Evolutionary conservation across 2,329 filamentous ascomycete genomes (phyloP).

Genomic region (Pyrenochaeta sp.): DNA sequence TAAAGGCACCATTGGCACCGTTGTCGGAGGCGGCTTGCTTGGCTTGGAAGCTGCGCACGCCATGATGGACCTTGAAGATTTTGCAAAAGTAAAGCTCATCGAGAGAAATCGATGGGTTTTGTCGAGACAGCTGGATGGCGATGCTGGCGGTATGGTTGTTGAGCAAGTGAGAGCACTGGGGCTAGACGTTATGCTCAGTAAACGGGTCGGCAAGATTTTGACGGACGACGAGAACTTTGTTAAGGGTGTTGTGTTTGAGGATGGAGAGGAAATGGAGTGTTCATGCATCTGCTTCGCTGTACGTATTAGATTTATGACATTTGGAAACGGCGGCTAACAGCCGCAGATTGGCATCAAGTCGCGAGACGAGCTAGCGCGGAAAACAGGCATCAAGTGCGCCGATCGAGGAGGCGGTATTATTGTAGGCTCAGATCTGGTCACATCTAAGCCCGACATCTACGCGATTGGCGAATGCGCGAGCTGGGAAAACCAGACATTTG

Average conservation of each 20-base stretch:
- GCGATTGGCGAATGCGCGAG: constrained; percentile 91
- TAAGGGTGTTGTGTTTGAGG: constrained; percentile 78
- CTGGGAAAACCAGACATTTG: constrained; percentile 87
- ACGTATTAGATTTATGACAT: constrained; percentile 32
- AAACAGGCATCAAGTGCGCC: constrained; percentile 75
- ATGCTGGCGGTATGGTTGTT: constrained; percentile 82
- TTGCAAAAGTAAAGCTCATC: constrained; percentile 76
- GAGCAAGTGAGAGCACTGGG: constrained; percentile 82
- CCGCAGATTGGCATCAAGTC: constrained; percentile 78
- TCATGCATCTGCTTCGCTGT: constrained; percentile 85
- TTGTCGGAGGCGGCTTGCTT: constrained; percentile 84
- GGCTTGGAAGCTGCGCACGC: constrained; percentile 91
- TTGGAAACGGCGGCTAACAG: constrained; percentile 12
- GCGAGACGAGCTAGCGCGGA: constrained; percentile 77
- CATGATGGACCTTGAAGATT: constrained; percentile 84
- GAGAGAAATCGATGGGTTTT: constrained; percentile 86
- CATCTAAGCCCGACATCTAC: constrained; percentile 77
- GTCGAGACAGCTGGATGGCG: constrained; percentile 80
- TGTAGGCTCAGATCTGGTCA: constrained; percentile 71
- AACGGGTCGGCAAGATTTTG: constrained; percentile 75
- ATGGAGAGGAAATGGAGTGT: constrained; percentile 79
- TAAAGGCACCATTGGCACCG: constrained; percentile 74
- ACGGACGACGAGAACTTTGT: constrained; percentile 73
- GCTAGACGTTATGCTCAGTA: constrained; percentile 80
- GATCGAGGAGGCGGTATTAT: constrained; percentile 80